Conservation (phyloP, 2,329 filamentous ascomycete genomes). For the Fusarium sp. region DNA sequence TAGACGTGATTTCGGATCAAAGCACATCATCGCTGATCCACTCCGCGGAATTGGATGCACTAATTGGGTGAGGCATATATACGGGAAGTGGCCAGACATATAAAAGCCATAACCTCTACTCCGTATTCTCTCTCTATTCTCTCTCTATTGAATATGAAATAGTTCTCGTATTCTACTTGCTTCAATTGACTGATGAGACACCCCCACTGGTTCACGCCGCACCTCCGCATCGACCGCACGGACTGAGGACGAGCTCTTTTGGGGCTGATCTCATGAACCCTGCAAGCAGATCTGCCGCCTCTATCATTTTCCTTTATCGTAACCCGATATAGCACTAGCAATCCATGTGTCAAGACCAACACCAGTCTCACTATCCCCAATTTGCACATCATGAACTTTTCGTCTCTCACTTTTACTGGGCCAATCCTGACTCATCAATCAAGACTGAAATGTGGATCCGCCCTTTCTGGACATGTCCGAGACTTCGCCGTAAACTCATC, state of each 20-base stretch:
- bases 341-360: background rate
- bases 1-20: background rate
- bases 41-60: background rate
- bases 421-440: constrained; percentile 16
- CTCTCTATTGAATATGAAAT: fast-evolving
- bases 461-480: constrained; percentile 31
- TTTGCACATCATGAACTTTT: constrained; percentile 5
- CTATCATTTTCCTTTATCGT: background rate
- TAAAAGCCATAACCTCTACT: background rate
- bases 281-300: background rate
- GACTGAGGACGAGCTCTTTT: background rate
- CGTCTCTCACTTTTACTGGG: background rate
- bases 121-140: too few species aligned
- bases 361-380: background rate
- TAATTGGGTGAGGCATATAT: background rate
- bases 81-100: background rate
- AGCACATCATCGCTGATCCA: background rate
- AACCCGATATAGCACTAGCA: background rate
- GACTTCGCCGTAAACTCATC: constrained; percentile 18
- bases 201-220: background rate
- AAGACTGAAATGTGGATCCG: constrained; percentile 26
- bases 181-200: background rate
- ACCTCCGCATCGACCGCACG: background rate
- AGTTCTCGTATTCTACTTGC: background rate
- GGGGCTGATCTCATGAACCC: background rate